phyloP scores from a whole-genome alignment of 192 early-diverging fungal species.

The Geranomyces variabilis region DNA sequence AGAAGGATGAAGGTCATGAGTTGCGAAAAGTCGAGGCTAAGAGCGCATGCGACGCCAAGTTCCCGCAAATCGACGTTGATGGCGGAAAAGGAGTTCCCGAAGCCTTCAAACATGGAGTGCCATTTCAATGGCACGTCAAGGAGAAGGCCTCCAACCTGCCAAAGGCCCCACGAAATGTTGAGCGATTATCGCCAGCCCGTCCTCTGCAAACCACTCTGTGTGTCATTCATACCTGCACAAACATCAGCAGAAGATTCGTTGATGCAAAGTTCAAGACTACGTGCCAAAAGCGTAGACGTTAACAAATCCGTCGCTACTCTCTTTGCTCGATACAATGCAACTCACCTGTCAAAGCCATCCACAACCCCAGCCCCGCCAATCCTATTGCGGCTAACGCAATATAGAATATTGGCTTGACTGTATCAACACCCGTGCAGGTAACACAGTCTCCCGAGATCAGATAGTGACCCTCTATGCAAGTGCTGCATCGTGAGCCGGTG shows the following conservation, averaged over 20 bases:
- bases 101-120: not conserved
- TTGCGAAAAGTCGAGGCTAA: constrained; percentile 8
- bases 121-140: constrained; percentile 23
- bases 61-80: constrained; percentile 19
- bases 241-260: constrained; percentile 20
- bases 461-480: constrained; percentile 18
- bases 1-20: constrained; percentile 13
- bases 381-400: constrained; percentile 1
- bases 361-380: constrained; percentile 16
- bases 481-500: constrained; percentile 29
- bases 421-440: constrained; percentile 8
- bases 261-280: constrained; percentile 23
- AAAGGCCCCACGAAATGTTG: not conserved
- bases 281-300: not conserved
- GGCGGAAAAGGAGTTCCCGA: not conserved
- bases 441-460: constrained; percentile 12
- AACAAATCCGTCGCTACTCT: too few species aligned
- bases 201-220: too few species aligned
- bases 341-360: constrained; percentile 13
- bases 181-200: not conserved
- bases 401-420: not conserved
- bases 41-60: constrained; percentile 21
- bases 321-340: not conserved
- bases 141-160: constrained; percentile 21
- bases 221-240: constrained; percentile 30